These are phyloP conservation scores for Eimeria maxima DNA, from an alignment of 169 alveolate species.

Conservation along the genomic window DNA sequence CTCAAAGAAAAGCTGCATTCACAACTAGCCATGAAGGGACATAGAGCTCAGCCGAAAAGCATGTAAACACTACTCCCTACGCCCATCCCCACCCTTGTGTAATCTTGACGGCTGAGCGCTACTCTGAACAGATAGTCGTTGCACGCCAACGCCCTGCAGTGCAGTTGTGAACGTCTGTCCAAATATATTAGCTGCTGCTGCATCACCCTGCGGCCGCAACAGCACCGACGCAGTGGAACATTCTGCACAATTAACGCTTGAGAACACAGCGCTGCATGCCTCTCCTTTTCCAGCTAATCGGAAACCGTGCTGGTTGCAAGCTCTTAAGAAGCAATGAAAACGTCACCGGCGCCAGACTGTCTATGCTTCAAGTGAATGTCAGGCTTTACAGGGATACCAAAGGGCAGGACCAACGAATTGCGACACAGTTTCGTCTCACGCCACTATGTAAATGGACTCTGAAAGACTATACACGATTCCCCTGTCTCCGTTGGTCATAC, in stretches of 20 bases:
- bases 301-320: neutral
- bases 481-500: slow-evolving; percentile 86
- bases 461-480: slow-evolving; percentile 87
- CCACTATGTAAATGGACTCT: slow-evolving; percentile 85
- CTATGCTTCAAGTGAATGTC: neutral
- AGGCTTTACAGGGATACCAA: neutral
- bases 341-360: neutral
- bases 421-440: slow-evolving; percentile 36
- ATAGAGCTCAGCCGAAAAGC: neutral
- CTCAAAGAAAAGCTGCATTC: no score
- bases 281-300: neutral
- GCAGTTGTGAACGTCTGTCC: slow-evolving; percentile 81
- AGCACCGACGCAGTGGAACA: neutral
- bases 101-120: slow-evolving; percentile 88
- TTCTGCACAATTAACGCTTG: neutral
- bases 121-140: slow-evolving; percentile 91
- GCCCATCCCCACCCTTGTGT: slow-evolving; percentile 89
- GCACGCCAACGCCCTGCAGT: slow-evolving; percentile 84
- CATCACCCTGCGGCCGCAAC: slow-evolving; percentile 55
- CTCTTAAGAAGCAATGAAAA: neutral
- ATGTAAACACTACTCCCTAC: neutral
- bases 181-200: slow-evolving; percentile 76
- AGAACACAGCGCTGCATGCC: neutral
- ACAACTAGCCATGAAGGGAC: neutral
- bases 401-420: neutral